These are phyloP conservation scores for Artemisia tridentata DNA, from an alignment of 129 eudicot genomes.

Conservation along the genomic window DNA sequence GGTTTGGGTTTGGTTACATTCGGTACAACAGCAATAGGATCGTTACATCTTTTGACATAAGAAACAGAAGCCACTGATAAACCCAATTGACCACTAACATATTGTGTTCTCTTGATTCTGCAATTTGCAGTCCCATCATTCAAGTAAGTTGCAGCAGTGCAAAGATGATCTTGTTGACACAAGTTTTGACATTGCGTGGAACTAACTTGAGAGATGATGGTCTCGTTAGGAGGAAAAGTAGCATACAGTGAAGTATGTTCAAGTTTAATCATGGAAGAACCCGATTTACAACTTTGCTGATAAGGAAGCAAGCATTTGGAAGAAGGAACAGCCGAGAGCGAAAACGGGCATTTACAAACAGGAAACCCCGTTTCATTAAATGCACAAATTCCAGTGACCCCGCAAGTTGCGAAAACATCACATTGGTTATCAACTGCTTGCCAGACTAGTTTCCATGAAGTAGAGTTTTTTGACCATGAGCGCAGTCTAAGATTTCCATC, in stretches of 20 bases:
- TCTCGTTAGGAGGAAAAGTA: slow-evolving; percentile 59
- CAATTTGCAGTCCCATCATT: slow-evolving; percentile 53
- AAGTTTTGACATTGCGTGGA: slow-evolving; percentile 39
- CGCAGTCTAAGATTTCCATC: slow-evolving; percentile 63
- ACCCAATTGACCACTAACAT: slow-evolving; percentile 49
- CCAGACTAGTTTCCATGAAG: slow-evolving; percentile 61
- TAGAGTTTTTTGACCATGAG: slow-evolving; percentile 53
- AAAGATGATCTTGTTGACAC: slow-evolving; percentile 54
- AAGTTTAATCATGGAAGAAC: slow-evolving; percentile 42
- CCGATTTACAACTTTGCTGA: slow-evolving; percentile 45
- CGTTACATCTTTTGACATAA: slow-evolving; percentile 52
- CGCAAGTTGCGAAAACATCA: slow-evolving; percentile 71
- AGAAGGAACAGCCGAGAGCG: slow-evolving; percentile 26
- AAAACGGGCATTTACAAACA: slow-evolving; percentile 58
- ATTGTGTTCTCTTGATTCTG: slow-evolving; percentile 49
- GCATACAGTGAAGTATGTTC: slow-evolving; percentile 58
- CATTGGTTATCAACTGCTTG: slow-evolving; percentile 63
- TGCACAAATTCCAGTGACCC: slow-evolving; percentile 45
- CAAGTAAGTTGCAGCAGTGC: slow-evolving; percentile 60
- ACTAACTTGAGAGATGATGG: slow-evolving; percentile 37
- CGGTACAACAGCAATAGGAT: slow-evolving; percentile 59
- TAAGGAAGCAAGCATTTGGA: slow-evolving; percentile 59
- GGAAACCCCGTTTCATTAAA: slow-evolving; percentile 42
- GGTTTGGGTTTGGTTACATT: slow-evolving; percentile 34
- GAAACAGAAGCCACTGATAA: slow-evolving; percentile 44